Evolutionary conservation across 2,329 filamentous ascomycete genomes (phyloP).

Genomic region (Colletotrichum sp.): DNA sequence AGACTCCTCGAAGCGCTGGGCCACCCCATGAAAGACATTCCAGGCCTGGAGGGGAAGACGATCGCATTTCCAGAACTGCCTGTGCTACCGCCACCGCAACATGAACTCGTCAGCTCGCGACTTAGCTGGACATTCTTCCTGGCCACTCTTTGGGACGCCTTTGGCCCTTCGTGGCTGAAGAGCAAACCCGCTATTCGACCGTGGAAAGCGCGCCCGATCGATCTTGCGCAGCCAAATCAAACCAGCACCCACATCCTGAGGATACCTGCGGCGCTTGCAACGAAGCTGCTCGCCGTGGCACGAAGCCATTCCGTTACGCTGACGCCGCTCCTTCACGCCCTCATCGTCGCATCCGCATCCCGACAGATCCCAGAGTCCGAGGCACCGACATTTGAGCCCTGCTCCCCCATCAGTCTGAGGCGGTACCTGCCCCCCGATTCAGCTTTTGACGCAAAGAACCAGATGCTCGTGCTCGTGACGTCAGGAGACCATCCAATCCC

Average conservation of each 20-base stretch:
- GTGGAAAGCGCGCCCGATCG: slow-evolving; percentile 45
- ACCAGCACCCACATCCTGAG: slow-evolving; percentile 42
- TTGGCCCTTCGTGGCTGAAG: slow-evolving; percentile 44
- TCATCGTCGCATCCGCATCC: slow-evolving; percentile 47
- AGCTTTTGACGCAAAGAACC: slow-evolving; percentile 32
- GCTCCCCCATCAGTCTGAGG: slow-evolving; percentile 51
- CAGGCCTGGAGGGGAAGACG: not conserved
- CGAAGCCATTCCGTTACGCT: slow-evolving; percentile 48
- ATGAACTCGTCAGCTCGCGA: slow-evolving; percentile 44
- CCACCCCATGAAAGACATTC: not conserved
- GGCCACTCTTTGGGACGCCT: slow-evolving; percentile 41
- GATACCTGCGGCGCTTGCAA: slow-evolving; percentile 32
- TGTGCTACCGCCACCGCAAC: slow-evolving; percentile 42
- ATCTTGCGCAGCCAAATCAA: slow-evolving; percentile 37
- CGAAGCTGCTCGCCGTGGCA: slow-evolving; percentile 41
- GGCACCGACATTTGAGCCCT: slow-evolving; percentile 38
- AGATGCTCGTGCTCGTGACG: slow-evolving; percentile 47
- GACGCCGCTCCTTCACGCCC: slow-evolving; percentile 53
- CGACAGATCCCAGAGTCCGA: slow-evolving; percentile 36
- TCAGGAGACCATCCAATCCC: slow-evolving; percentile 35
- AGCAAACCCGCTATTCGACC: slow-evolving; percentile 24
- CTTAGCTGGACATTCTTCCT: slow-evolving; percentile 46
- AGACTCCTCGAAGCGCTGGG: slow-evolving; percentile 49
- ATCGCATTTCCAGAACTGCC: slow-evolving; percentile 36
- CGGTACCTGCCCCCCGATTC: slow-evolving; percentile 34